Conservation (phyloP, 2,329 filamentous ascomycete species). For the Botrytis tulipae region DNA sequence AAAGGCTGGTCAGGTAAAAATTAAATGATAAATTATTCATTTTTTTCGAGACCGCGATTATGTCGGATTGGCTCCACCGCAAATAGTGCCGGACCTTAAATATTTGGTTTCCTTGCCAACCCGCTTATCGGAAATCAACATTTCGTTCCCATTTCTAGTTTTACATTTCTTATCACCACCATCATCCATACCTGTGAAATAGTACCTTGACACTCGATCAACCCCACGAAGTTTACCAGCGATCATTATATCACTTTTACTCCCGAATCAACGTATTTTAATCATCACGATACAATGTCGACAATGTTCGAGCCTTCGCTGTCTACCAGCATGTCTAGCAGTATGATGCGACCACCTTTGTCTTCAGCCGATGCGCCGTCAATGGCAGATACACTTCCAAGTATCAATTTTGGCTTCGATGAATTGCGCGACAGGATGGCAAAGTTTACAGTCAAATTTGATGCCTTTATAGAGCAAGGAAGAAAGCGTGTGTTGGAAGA, state of each 20-base stretch:
- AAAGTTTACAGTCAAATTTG: constrained; percentile 86
- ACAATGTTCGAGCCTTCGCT: constrained; percentile 67
- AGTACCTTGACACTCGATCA: background rate
- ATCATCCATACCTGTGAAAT: background rate
- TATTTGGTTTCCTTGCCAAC: constrained; percentile 24
- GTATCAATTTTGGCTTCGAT: constrained; percentile 93
- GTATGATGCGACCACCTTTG: constrained; percentile 47
- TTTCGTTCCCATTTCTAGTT: background rate
- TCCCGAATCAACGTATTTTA: background rate
- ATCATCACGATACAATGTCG: constrained; percentile 45
- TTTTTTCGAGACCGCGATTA: constrained; percentile 1
- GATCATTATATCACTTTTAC: background rate
- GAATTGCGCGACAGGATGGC: constrained; percentile 93
- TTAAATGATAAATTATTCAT: constrained; percentile 5
- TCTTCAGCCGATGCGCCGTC: constrained; percentile 59
- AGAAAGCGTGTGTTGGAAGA: constrained; percentile 88
- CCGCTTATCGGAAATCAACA: constrained; percentile 6
- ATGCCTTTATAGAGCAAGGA: constrained; percentile 89
- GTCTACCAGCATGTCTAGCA: constrained; percentile 53
- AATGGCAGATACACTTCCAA: constrained; percentile 77
- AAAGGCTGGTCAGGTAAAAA: constrained; percentile 1
- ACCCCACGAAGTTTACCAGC: background rate
- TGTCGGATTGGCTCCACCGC: background rate
- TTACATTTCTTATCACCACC: background rate
- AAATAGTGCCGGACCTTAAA: constrained; percentile 10